Evolutionary conservation across 2,329 filamentous ascomycete genomes (phyloP), one percentile per base, ranked within the genome.

Genomic region (Talaromyces rugulosus): DNA sequence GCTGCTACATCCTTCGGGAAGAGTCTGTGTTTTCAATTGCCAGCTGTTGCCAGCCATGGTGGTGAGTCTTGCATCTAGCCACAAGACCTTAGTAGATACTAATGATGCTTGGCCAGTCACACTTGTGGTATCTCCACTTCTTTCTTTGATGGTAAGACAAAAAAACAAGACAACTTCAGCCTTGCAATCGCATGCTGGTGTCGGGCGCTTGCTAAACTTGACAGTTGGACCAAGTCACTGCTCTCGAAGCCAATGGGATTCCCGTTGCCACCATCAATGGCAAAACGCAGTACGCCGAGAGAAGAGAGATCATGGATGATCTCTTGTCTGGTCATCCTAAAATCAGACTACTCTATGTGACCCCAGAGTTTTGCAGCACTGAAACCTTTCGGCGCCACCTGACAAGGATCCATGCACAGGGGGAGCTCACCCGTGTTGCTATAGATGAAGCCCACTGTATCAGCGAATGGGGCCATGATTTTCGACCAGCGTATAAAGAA

Each of bases 391-490:
- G 93, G 44, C 85, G 87, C 63, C 85, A 88, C 56, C 80, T 97
- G 8, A 83, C 85, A 63, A 80, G 89, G 4, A 88, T 97, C 14
- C 81, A 97, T 71, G 80, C 86, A 62, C 92, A 97, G 74, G 85
- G 85, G 62, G 91, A 97, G 76, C 84, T 98, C n/a, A 89, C 89
- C 9, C 87, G 94, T 14, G 86, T 98, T 65, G 94, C 90, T 55
- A 88, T 98, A 62, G 94, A 98, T 71, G 94, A 98, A 78, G 94
- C 94, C 2, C 94, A 98, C 75, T 98, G 94, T 74, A 96, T 98
- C 68, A 96, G 91, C 28, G 93, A 97, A 87, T 97, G 94, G 94
- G 94, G 94, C 1, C 93, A 98, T 74, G 94, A 98, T 75, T 98
- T 98, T 73, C 89, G 94, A n/a, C 90, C 89, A 40, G 90, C 92